phyloP scores from a whole-genome alignment of 1,139 yeast species.

The Zhuliangozyma parablackwelliae region DNA sequence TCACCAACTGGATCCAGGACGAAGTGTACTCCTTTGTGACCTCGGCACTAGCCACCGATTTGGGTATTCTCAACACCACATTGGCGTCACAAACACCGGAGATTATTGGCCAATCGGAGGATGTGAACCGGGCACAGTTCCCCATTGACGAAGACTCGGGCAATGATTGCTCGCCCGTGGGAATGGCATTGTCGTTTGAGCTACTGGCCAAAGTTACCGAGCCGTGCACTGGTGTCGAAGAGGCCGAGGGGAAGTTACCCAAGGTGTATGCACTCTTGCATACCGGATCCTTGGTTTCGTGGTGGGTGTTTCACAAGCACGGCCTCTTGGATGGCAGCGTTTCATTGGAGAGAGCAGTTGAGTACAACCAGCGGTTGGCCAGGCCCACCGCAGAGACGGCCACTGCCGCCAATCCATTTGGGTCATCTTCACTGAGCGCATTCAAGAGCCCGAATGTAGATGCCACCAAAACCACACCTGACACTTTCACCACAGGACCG shows the following conservation, averaged over 20 bases:
- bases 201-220: conserved; percentile 34
- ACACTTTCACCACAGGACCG: too few relatives aligned
- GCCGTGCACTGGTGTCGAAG: conserved; percentile 58
- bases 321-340: conserved; percentile 34
- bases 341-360: conserved; percentile 17
- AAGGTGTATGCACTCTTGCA: conserved; percentile 58
- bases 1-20: conserved; percentile 42
- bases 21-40: conserved; percentile 39
- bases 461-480: too few relatives aligned
- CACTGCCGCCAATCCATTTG: too few relatives aligned
- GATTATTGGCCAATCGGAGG: conserved; percentile 37
- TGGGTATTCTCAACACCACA: conserved; percentile 23
- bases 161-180: conserved; percentile 69
- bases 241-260: conserved; percentile 52
- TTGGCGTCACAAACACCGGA: conserved; percentile 1
- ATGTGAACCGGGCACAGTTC: conserved; percentile 63
- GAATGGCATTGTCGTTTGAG: conserved; percentile 58
- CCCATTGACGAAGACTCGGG: conserved; percentile 64
- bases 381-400: too few relatives aligned
- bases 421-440: too few relatives aligned
- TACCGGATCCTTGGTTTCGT: conserved; percentile 56
- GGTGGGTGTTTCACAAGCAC: conserved; percentile 58
- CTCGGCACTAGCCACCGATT: conserved; percentile 61
- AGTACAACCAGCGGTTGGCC: neutral
- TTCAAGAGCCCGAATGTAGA: too few relatives aligned